phyloP scores from a whole-genome alignment of 1,139 yeast genomes.

The Scheffersomyces stambukii region DNA sequence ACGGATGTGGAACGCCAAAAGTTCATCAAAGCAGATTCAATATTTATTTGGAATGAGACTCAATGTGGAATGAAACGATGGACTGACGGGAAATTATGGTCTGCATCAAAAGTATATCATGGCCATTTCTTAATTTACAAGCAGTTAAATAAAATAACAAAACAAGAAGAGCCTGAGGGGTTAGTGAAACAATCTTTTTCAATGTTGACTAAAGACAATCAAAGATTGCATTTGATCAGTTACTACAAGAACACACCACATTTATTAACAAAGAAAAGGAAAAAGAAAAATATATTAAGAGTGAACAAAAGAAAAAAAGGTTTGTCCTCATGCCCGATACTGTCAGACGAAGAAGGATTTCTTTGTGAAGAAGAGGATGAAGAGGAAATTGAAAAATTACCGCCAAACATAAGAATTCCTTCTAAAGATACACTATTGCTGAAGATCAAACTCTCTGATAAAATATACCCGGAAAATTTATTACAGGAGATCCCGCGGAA shows the following conservation, averaged over 20 bases:
- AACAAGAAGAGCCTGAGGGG: slow-evolving; percentile 27
- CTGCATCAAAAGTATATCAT: slow-evolving; percentile 58
- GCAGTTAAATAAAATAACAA: slow-evolving; percentile 43
- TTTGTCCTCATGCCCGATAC: too few relatives aligned
- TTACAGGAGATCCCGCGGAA: slow-evolving; percentile 6
- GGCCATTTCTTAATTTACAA: slow-evolving; percentile 63
- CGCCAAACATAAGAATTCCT: slow-evolving; percentile 10
- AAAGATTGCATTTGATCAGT: slow-evolving; percentile 53
- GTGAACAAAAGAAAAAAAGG: too few relatives aligned
- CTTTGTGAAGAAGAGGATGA: slow-evolving; percentile 5
- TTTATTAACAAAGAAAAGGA: neutral
- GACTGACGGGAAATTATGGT: slow-evolving; percentile 75
- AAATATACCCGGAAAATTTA: slow-evolving; percentile 19
- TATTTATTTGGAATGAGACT: slow-evolving; percentile 69
- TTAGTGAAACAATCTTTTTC: slow-evolving; percentile 58
- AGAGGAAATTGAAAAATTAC: slow-evolving; percentile 5
- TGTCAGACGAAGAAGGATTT: slow-evolving; percentile 1
- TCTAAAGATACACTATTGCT: slow-evolving; percentile 17
- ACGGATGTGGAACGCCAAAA: slow-evolving; percentile 51
- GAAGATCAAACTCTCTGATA: slow-evolving; percentile 15
- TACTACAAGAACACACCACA: slow-evolving; percentile 32
- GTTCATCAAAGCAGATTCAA: slow-evolving; percentile 52
- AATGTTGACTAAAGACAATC: slow-evolving; percentile 43
- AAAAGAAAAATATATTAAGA: slow-evolving; percentile 2
- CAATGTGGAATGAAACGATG: slow-evolving; percentile 71